Evolutionary conservation across 805 yeast species (phyloP), one percentile per base, ranked within the genome.

Genomic region (Ogataea corticis): DNA sequence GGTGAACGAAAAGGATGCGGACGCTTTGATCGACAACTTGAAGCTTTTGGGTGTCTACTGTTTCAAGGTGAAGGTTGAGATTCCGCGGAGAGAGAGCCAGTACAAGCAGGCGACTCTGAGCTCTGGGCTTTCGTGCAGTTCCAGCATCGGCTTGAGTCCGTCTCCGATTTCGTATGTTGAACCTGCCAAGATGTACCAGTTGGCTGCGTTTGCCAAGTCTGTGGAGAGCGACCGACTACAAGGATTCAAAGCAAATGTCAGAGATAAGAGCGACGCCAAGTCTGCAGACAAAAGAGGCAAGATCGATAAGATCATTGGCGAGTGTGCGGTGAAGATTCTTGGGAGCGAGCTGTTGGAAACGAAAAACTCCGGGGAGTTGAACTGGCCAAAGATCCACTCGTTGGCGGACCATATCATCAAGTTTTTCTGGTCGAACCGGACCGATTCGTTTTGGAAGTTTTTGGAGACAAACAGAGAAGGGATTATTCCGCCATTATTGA

Each of bases 321-420:
- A 56, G 9, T 43, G 55, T 33, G 55, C 57, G 15, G 49, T 52
- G 14, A 35, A 41, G 18, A 34, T 44, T 17, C 42, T 51, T 34
- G 51, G 51, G 11, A 33, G 29, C 27, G 45, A 40, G 27, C 19
- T 38, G 7, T 28, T 54, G 21, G 30, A 29, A 23, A 45, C 42
- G 40, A 42, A 30, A 11, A 38, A 30, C 18, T 44, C 38, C 1
- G 47, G 45, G 15, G 36, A 41, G 21, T 18, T 62, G 14, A 56
- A 45, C 25, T 37, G 40, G 19, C 42, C 52, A 13, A 61, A 57
- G 44, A 44, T 64, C 28, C 50, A 53, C 17, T 63, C 67, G 10
- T 41, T 64, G 25, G 48, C 60, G 1, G 65, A 61, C 13, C 64
- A 63, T 38, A 51, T 64, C n/a, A 48, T 63, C 23, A 62, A 61